Conservation (phyloP, 805 yeast genomes). For the Saccharomycopsis sp. region DNA sequence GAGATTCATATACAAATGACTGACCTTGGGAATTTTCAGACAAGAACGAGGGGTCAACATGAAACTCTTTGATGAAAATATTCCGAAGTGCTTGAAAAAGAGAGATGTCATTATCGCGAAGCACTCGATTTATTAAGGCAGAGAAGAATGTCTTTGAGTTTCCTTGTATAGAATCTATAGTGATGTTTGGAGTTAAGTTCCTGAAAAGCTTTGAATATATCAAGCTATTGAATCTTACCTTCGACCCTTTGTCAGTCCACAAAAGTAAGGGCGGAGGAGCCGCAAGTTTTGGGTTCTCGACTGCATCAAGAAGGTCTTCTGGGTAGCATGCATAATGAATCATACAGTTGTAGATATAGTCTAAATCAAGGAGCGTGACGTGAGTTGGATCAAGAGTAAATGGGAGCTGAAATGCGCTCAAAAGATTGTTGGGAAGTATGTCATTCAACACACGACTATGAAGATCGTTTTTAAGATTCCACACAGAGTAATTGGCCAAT, state of each 20-base stretch:
- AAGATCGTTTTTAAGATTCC: conserved; percentile 10
- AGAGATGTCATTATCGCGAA: background rate
- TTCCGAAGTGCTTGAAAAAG: background rate
- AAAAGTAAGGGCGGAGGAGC: conserved; percentile 2
- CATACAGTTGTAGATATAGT: conserved; percentile 14
- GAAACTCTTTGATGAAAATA: background rate
- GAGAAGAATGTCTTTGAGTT: background rate
- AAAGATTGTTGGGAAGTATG: conserved; percentile 10
- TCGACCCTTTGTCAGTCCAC: conserved; percentile 14
- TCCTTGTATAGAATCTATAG: background rate
- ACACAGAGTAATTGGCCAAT: conserved; percentile 9
- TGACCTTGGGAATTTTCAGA: background rate
- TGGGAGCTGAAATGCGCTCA: conserved; percentile 4
- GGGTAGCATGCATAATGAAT: conserved; percentile 15
- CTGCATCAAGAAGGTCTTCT: conserved; percentile 1
- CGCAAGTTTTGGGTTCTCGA: background rate
- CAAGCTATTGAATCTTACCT: conserved; percentile 6
- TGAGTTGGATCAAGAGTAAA: background rate
- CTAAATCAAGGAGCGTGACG: conserved; percentile 1
- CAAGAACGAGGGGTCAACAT: background rate
- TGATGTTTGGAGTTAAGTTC: conserved; percentile 6
- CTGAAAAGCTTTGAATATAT: conserved; percentile 12
- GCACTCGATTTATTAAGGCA: background rate
- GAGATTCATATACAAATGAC: background rate
- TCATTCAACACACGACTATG: conserved; percentile 5